Conservation (phyloP, 352 stramenopile genomes). For the Globisporangium nunn region DNA sequence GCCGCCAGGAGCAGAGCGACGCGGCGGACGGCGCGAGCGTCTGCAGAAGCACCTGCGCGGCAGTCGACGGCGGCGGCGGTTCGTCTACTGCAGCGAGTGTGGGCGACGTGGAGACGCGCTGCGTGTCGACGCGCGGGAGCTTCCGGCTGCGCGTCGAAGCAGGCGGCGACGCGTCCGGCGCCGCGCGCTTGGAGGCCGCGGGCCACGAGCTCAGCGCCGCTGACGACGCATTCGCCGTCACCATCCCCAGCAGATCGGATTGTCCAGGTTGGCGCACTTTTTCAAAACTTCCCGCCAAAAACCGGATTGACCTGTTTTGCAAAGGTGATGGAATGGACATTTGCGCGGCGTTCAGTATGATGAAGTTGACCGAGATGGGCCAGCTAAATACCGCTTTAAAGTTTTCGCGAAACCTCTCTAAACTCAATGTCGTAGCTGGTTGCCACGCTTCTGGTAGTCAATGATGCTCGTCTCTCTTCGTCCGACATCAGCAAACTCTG, state of each 20-base stretch:
- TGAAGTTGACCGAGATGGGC: too few relatives aligned
- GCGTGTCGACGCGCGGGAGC: not conserved
- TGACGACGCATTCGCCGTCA: not conserved
- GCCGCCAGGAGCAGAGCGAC: constrained; percentile 28
- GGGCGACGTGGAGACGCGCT: not conserved
- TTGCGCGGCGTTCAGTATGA: too few relatives aligned
- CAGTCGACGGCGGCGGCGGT: not conserved
- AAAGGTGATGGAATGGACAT: too few relatives aligned
- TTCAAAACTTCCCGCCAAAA: not conserved
- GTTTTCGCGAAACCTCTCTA: too few relatives aligned
- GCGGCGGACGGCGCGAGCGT: constrained; percentile 1
- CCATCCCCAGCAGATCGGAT: too few relatives aligned
- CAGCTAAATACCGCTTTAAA: too few relatives aligned
- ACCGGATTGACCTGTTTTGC: not conserved
- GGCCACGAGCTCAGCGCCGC: not conserved
- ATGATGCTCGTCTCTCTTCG: too few relatives aligned
- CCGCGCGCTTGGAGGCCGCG: not conserved
- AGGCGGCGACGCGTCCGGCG: not conserved
- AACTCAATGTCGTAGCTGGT: too few relatives aligned
- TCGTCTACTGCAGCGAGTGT: not conserved
- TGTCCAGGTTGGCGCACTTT: too few relatives aligned
- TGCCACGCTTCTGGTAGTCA: too few relatives aligned
- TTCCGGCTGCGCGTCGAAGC: not conserved
- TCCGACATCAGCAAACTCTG: too few relatives aligned
- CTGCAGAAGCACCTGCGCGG: constrained; percentile 2